A percentile compares a stretch with the other conserved stretches of the same genome.
Conservation (phyloP, 2,329 filamentous ascomycete species). For the Aspergillus caelatus region DNA sequence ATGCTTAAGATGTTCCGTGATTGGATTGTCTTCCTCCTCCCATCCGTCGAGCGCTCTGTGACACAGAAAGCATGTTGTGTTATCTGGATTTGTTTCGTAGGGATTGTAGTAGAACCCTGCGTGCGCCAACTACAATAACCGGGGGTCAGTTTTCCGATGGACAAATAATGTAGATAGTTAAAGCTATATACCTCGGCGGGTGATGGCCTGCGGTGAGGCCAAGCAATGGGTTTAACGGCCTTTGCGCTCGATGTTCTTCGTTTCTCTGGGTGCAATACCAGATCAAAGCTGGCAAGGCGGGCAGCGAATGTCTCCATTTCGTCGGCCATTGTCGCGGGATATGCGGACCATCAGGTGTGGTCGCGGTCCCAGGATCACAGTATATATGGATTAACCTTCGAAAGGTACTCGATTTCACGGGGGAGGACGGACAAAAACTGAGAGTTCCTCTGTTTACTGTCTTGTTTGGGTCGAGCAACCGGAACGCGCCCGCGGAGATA, state of each 20-base stretch:
- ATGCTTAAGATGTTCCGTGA: constrained; percentile 83
- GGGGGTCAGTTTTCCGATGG: background rate
- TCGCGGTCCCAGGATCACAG: background rate
- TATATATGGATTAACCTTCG: background rate
- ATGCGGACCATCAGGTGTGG: constrained; percentile 15
- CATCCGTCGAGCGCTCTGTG: constrained; percentile 83
- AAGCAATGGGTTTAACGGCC: constrained; percentile 61
- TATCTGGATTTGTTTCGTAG: constrained; percentile 74
- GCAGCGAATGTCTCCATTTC: constrained; percentile 68
- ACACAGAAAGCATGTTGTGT: constrained; percentile 88
- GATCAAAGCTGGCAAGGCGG: constrained; percentile 79
- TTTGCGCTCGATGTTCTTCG: constrained; percentile 69
- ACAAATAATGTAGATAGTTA: background rate
- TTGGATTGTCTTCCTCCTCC: constrained; percentile 82
- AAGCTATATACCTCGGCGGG: constrained; percentile 61
- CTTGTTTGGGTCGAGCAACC: constrained; percentile 24
- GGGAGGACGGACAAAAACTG: background rate
- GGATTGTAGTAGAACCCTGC: constrained; percentile 93
- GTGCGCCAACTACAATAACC: constrained; percentile 69
- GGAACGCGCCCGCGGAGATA: constrained; percentile 24
- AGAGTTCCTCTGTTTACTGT: constrained; percentile 23
- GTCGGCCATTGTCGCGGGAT: constrained; percentile 27
- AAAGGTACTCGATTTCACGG: background rate
- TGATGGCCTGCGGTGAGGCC: constrained; percentile 75
- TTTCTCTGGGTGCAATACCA: constrained; percentile 62